Percentiles rank a stretch among this genome's conserved stretches.
phyloP scores from a whole-genome alignment of 148 eudicot genomes.

The Rhododendron henanense region DNA sequence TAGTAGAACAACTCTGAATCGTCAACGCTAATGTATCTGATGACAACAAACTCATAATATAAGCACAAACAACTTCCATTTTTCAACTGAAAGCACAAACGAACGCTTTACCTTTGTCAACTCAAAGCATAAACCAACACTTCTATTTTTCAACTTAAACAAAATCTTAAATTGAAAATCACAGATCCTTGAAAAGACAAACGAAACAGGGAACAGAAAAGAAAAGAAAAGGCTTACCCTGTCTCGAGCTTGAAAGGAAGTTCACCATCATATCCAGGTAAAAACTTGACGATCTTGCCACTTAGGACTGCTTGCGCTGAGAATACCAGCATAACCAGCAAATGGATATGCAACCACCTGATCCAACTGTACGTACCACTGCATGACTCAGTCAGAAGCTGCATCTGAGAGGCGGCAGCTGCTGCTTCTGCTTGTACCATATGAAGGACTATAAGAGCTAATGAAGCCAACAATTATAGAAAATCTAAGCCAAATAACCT shows the following conservation, averaged over 20 bases:
- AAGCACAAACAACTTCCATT: neutral
- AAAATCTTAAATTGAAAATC: too few species aligned
- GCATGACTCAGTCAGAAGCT: too few species aligned
- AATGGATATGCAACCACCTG: slow-evolving; percentile 3
- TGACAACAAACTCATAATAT: neutral
- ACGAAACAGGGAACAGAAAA: too few species aligned
- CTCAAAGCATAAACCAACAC: neutral
- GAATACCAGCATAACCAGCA: slow-evolving; percentile 4
- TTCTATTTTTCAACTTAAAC: too few species aligned
- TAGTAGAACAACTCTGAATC: slow-evolving; percentile 35
- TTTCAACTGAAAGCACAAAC: neutral
- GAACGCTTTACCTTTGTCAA: too few species aligned
- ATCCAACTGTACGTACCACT: neutral
- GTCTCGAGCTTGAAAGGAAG: slow-evolving; percentile 41
- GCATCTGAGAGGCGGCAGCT: too few species aligned
- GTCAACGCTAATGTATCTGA: slow-evolving; percentile 24
- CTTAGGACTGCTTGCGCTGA: neutral
- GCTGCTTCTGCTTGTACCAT: too few species aligned
- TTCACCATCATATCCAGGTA: slow-evolving; percentile 32
- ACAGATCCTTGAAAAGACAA: too few species aligned
- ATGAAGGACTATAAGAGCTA: too few species aligned
- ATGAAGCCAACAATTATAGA: too few species aligned
- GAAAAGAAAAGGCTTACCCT: slow-evolving; percentile 14
- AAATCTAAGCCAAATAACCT: too few species aligned
- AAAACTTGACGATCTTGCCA: slow-evolving; percentile 19